A percentile compares a stretch with the other conserved stretches of the same genome.
These are phyloP conservation scores for Polygonum maritimum DNA, from an alignment of 148 eudicot genomes.

Conservation along the genomic window DNA sequence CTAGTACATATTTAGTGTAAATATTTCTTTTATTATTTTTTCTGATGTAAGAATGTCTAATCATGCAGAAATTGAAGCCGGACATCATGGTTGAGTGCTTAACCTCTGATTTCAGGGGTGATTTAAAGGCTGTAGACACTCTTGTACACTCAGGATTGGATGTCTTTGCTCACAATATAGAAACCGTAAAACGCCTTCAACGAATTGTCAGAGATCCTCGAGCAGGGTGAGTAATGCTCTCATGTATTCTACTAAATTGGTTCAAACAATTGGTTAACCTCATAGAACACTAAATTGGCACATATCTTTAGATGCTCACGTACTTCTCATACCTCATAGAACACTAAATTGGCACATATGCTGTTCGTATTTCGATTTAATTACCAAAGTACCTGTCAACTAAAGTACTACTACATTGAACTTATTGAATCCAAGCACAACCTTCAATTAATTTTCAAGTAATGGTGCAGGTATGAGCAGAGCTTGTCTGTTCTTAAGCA, in stretches of 20 bases:
- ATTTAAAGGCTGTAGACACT: constrained; percentile 66
- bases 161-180: constrained; percentile 94
- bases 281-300: background rate
- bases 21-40: background rate
- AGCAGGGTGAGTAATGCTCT: constrained; percentile 50
- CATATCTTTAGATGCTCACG: background rate
- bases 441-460: background rate
- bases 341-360: background rate
- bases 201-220: constrained; percentile 93
- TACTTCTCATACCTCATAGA: background rate
- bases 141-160: constrained; percentile 91
- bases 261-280: background rate
- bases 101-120: constrained; percentile 94
- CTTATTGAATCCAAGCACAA: background rate
- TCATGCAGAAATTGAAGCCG: constrained; percentile 66
- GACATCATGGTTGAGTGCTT: constrained; percentile 86
- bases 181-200: constrained; percentile 87
- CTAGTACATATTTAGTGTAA: background rate
- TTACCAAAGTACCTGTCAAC: background rate
- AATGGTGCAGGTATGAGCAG: constrained; percentile 59
- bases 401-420: background rate
- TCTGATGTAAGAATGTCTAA: constrained; percentile 19
- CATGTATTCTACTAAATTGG: background rate
- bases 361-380: background rate
- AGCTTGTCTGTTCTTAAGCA: constrained; percentile 78